Evolutionary conservation across 345 rosid genomes (phyloP), one percentile per base, ranked within the genome.

Genomic region (Populus deltoides): DNA sequence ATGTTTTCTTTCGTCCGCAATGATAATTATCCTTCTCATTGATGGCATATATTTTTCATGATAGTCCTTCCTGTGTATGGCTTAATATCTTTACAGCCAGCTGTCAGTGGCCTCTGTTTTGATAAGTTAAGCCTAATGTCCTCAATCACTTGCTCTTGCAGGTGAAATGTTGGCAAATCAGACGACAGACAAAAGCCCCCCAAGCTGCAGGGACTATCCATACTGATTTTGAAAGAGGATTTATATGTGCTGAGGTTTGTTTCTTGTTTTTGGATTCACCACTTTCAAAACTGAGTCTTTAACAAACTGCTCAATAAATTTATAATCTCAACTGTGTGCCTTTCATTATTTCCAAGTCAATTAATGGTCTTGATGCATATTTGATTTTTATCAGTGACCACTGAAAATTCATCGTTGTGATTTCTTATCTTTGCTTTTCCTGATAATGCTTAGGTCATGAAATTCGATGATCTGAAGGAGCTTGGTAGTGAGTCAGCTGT

Each of bases 151-250:
- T 80, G 70, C 61, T 72, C 74, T 81, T 84, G 45, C 87, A 96
- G 99, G 99, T 96, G 41, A 96, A 90, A 67, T 93, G 99, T 90
- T 96, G 99, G 99, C 99, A 96, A 84, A 96, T 96, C 83, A 83
- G 99, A 81, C 82, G 95, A 66, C 98, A 84, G 82, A 75, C 97
- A 75, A 96, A 96, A 86, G 99, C 99, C 75, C 99, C 99, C 73
- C 99, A 96, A 84, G 97, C 99, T 77, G 99, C 98, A 63, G 99
- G 99, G 81, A 10, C 98, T 57, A 96, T 96, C 77, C 99, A 96
- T 82, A 57, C 92, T 81, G 98, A 96, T 85, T 96, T 96, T 82
- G 98, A 96, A 87, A 92, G 81, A 85, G 99, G 99, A 27, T 96
- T 96, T 82, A 93, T 96, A 68, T 96, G 99, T 83, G 99, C 99